Evolutionary conservation across 371 early-diverging fungal species (phyloP), one percentile per base, ranked within the genome.

Genomic region (Gilbertella persicaria): DNA sequence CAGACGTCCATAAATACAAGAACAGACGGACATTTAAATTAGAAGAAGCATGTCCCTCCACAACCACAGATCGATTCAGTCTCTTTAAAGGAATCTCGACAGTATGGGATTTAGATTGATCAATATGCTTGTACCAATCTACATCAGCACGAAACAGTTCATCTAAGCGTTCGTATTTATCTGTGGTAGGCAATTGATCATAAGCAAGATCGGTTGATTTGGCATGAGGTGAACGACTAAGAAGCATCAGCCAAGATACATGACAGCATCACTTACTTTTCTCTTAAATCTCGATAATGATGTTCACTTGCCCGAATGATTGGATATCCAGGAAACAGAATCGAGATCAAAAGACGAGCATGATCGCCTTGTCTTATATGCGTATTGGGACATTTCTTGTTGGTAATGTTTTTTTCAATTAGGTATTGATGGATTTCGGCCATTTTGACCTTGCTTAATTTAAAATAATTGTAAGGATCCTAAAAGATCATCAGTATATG

Each of bases 1-100:
- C 59, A 9, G 73, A 64, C 3, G 47, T 14, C 75, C 75, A 75
- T 10, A 75, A 33, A 39, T 69, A 69, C 5, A 71, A 19, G 40
- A 66, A 64, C 8, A 71, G 21, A 3, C 69, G 58, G 4, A 73
- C 52, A 33, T 73, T 59, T 9, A 56, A n/a, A 17, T 57, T 52
- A 13, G 60, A 60, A 28, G 58, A 46, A 36, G 64, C 57, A 49
- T 67, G 64, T 6, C 61, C 54, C 47, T 54, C 57, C 13, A 23
- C 23, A 37, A 58, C 57, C 19, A 42, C 33, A 0, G 60, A 57
- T 30, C 50, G 23, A 17, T 56, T 56, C 14, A 60, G 14, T 14
- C 21, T 53, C 21, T 63, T 63, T 9, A 58, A 42, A 1, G 64
- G 58, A 19, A 63, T 63, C 12, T 58, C 43, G 2, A 55, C 28